Evolutionary conservation across 176 grass and related monocot species (phyloP).

Genomic region (Carex parvula): DNA sequence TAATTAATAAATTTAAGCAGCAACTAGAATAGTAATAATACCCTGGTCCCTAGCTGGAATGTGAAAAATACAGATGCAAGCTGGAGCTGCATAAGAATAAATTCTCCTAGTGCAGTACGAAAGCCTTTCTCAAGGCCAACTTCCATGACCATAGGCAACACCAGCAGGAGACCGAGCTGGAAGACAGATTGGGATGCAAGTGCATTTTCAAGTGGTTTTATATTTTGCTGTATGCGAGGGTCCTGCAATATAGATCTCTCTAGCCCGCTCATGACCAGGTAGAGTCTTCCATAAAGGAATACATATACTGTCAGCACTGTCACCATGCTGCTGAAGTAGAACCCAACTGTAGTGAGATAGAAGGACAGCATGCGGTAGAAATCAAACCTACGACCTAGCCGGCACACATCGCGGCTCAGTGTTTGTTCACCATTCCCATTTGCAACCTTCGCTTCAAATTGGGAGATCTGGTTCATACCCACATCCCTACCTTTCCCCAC

Average conservation of each 20-base stretch:
- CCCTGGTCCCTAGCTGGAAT: conserved; percentile 91
- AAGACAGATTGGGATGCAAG: conserved; percentile 86
- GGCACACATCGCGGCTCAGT: conserved; percentile 92
- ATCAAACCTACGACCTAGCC: conserved; percentile 86
- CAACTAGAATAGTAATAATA: background rate
- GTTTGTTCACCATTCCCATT: conserved; percentile 98
- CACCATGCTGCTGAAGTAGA: conserved; percentile 99
- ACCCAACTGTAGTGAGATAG: conserved; percentile 92
- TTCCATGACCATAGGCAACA: conserved; percentile 96
- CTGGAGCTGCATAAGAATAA: conserved; percentile 95
- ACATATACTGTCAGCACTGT: conserved; percentile 86
- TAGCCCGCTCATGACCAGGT: conserved; percentile 87
- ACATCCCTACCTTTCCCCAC: conserved; percentile 96
- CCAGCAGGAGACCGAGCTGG: conserved; percentile 83
- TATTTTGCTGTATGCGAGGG: conserved; percentile 55
- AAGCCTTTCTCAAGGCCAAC: conserved; percentile 95
- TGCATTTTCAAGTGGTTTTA: conserved; percentile 78
- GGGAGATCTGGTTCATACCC: conserved; percentile 98
- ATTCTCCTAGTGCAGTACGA: conserved; percentile 80
- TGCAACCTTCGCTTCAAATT: conserved; percentile 91
- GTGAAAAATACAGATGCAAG: conserved; percentile 91
- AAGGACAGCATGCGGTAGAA: conserved; percentile 96
- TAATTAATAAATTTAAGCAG: background rate
- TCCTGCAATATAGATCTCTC: conserved; percentile 80
- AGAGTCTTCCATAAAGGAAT: conserved; percentile 90